Base-by-base conservation (phyloP, 306 rosid species). In the Trifolium pratense region DNA sequence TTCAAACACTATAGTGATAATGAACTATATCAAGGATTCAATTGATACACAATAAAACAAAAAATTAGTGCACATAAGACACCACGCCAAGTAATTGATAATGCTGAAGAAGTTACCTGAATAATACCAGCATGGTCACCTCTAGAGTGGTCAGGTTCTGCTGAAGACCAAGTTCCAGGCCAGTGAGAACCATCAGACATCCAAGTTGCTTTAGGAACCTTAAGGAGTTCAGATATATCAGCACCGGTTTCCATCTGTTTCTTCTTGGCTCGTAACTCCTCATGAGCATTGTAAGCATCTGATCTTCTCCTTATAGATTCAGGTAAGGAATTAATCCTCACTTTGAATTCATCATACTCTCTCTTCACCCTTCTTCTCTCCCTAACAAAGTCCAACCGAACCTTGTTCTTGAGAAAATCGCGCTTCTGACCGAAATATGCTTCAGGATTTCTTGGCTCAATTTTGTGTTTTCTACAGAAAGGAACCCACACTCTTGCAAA, bases 171-270 rank as follows among this genome's bases (percentile, higher is more conserved):
- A 60, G 97, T 87, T 71, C 97, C 97, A n/a, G 91, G 86, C 97
- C 97, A 91, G 68, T 86, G 91, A 84, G 96, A 87, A 37, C 96
- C 91, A 83, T 91, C 97, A 1, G 97, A 91, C 97, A 91, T 91
- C 97, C 97, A 91, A 23, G 85, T 91, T 67, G 91, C 97, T 80
- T 80, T 91, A 0, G 90, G 72, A 77, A 83, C 81, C 85, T 86
- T 91, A 12, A 89, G 64, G 15, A 80, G 66, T 16, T 91, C 92
- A 0, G 91, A 83, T 36, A 78, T 70, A 78, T 40, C 73, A 12
- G 85, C 73, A 55, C 87, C 89, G 32, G 85, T 74, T 66, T 91
- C 96, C 83, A 86, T 84, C 73, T 87, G 92, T 67, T 91, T 91
- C 91, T 87, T 91, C 84, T 86, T 91, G 2, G 85, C 87, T 53